phyloP scores from a whole-genome alignment of 805 yeast genomes.

The Candida yuanshanica region DNA sequence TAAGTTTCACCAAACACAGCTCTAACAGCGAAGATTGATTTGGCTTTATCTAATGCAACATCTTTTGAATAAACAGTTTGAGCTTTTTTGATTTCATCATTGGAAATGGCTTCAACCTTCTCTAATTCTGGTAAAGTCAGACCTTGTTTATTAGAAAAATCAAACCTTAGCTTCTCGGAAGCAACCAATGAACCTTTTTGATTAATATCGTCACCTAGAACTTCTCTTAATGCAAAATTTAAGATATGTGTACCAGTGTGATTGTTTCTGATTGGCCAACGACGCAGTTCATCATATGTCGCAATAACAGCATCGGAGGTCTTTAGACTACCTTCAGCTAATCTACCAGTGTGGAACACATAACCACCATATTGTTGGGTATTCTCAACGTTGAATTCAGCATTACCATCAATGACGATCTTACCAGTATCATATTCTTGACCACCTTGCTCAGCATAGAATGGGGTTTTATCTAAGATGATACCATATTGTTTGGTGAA shows the following conservation, averaged over 20 bases:
- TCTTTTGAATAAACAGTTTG: constrained; percentile 76
- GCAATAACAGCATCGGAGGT: constrained; percentile 74
- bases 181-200: constrained; percentile 97
- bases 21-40: constrained; percentile 75
- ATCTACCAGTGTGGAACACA: constrained; percentile 87
- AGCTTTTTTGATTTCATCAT: constrained; percentile 65
- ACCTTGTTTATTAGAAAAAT: constrained; percentile 90
- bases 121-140: constrained; percentile 64
- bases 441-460: constrained; percentile 99
- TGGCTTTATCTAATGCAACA: constrained; percentile 69
- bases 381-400: constrained; percentile 86
- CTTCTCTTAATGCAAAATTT: constrained; percentile 81
- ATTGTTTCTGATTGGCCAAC: constrained; percentile 95
- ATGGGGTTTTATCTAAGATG: constrained; percentile 82
- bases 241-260: constrained; percentile 98
- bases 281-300: constrained; percentile 85
- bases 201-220: constrained; percentile 81
- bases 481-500: constrained; percentile 64
- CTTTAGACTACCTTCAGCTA: constrained; percentile 69
- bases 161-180: constrained; percentile 92
- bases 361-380: constrained; percentile 93
- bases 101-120: constrained; percentile 69
- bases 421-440: constrained; percentile 96
- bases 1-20: constrained; percentile 99
- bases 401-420: constrained; percentile 77